phyloP scores from a whole-genome alignment of 2,329 filamentous ascomycete species.

The Trichophaea hybrida region DNA sequence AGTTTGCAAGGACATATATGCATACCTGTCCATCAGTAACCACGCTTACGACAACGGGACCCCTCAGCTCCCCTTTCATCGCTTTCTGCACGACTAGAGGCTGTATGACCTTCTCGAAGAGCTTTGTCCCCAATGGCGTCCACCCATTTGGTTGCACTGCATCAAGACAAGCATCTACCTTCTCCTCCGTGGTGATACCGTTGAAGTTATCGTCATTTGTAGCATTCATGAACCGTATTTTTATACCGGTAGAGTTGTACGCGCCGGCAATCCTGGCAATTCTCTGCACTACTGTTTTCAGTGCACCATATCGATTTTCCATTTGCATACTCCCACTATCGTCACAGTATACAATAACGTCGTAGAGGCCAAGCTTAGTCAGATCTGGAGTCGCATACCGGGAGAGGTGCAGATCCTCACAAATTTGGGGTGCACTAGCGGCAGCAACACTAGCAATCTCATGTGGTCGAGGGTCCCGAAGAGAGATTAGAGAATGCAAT shows the following conservation, averaged over 20 bases:
- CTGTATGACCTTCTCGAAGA: background rate
- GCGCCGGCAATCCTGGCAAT: background rate
- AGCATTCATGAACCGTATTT: background rate
- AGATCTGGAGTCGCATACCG: background rate
- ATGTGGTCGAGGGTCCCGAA: no score
- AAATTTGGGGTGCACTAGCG: background rate
- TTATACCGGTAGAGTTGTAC: background rate
- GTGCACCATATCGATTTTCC: background rate
- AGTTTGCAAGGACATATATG: background rate
- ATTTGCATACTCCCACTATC: background rate
- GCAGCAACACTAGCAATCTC: background rate
- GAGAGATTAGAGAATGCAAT: background rate
- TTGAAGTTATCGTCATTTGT: conserved; percentile 1
- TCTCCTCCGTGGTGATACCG: background rate
- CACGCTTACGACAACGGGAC: background rate
- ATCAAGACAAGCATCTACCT: conserved; percentile 2
- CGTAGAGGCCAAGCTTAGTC: background rate
- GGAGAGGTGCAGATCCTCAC: background rate
- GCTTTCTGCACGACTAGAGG: background rate
- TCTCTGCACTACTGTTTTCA: background rate
- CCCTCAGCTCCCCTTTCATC: background rate
- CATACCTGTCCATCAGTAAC: background rate
- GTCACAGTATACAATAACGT: background rate
- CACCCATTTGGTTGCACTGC: background rate
- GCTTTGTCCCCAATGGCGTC: background rate